phyloP scores from a whole-genome alignment of 441 rosid species.

The Gossypium davidsonii region DNA sequence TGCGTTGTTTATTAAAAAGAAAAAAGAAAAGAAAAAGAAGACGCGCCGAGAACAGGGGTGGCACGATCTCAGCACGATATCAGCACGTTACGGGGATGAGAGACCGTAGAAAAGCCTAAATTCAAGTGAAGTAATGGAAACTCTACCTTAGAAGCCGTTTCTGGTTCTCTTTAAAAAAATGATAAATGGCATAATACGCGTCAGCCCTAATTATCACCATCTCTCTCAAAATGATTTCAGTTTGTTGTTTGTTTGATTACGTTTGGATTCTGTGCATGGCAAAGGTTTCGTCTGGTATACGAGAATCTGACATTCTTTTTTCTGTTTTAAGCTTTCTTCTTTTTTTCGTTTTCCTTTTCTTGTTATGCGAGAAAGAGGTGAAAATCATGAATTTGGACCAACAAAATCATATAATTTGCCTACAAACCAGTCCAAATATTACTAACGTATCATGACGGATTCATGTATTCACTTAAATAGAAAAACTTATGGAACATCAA shows the following conservation, averaged over 20 bases:
- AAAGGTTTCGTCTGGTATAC: constrained; percentile 8
- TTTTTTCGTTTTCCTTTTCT: not conserved
- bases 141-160: constrained; percentile 18
- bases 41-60: not conserved
- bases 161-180: not conserved
- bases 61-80: not conserved
- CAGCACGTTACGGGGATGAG: constrained; percentile 22
- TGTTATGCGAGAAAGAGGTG: constrained; percentile 11
- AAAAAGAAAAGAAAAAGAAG: no score
- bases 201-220: constrained; percentile 6
- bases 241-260: constrained; percentile 11
- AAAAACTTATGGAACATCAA: no score
- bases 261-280: not conserved
- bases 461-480: no score
- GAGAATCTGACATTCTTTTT: not conserved
- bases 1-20: no score
- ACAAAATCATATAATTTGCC: constrained; percentile 2
- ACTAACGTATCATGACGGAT: no score
- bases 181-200: not conserved
- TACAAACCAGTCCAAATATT: no score
- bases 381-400: constrained; percentile 11
- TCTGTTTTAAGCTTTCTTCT: not conserved
- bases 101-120: constrained; percentile 8
- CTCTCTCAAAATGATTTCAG: not conserved
- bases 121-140: constrained; percentile 26